phyloP scores from a whole-genome alignment of 805 yeast genomes.

The Yamadazyma philogaea region DNA sequence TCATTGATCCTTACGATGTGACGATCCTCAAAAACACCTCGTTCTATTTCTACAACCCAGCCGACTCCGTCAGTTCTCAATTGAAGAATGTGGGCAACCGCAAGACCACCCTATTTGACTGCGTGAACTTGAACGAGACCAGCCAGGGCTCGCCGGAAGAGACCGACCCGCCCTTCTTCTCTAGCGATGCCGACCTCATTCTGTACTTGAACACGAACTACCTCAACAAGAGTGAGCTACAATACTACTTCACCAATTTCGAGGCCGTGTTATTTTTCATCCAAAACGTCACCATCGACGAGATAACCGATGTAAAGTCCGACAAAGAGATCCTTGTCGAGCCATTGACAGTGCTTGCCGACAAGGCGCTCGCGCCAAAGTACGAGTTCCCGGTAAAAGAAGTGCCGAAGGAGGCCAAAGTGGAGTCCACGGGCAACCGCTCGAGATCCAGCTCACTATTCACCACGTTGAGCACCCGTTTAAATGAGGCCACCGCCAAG shows the following conservation, averaged over 20 bases:
- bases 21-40: constrained; percentile 1
- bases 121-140: constrained; percentile 24
- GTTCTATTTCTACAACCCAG: constrained; percentile 22
- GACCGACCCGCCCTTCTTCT: constrained; percentile 18
- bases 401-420: background rate
- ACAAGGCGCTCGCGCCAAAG: constrained; percentile 24
- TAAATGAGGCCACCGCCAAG: constrained; percentile 28
- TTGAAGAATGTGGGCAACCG: constrained; percentile 9
- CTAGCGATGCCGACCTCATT: constrained; percentile 30
- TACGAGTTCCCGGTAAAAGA: constrained; percentile 23
- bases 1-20: constrained; percentile 31
- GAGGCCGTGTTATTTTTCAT: constrained; percentile 40
- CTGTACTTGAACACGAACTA: constrained; percentile 23
- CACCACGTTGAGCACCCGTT: constrained; percentile 30
- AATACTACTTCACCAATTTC: constrained; percentile 39
- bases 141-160: constrained; percentile 2
- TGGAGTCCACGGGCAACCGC: constrained; percentile 14
- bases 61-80: constrained; percentile 9
- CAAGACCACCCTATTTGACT: constrained; percentile 25
- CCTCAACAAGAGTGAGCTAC: constrained; percentile 38
- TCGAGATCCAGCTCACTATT: constrained; percentile 40
- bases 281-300: constrained; percentile 33
- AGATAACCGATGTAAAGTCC: constrained; percentile 17
- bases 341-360: constrained; percentile 30
- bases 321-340: constrained; percentile 16